Conservation (phyloP, 768 basidiomycete genomes). For the Mycena galericulata region DNA sequence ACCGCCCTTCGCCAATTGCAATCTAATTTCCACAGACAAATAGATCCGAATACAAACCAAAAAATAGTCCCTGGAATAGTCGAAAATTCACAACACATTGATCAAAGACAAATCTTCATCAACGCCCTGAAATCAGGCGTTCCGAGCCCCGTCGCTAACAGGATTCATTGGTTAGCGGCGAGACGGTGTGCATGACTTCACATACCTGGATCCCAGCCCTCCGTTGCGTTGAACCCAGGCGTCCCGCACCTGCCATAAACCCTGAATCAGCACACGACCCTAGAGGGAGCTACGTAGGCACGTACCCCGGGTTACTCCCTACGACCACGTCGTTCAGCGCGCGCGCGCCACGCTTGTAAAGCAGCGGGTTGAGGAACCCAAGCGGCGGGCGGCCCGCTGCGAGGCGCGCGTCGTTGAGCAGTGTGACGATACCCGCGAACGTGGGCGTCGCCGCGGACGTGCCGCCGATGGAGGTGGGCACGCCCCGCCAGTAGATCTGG, state of each 20-base stretch:
- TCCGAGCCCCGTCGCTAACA: slow-evolving; percentile 8
- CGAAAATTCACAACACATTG: too few relatives aligned
- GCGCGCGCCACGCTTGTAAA: slow-evolving; percentile 57
- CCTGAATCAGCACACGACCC: not conserved
- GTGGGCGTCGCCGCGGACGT: slow-evolving; percentile 76
- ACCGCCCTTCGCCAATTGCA: too few relatives aligned
- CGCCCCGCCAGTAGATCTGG: slow-evolving; percentile 59
- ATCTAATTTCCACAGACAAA: too few relatives aligned
- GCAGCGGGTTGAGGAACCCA: slow-evolving; percentile 76
- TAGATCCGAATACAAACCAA: too few relatives aligned
- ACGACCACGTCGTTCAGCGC: slow-evolving; percentile 70
- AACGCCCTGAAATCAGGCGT: slow-evolving; percentile 17
- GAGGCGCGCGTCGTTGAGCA: slow-evolving; percentile 74
- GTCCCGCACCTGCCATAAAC: slow-evolving; percentile 61
- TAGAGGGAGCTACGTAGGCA: not conserved
- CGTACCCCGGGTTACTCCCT: slow-evolving; percentile 65
- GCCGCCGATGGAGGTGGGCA: slow-evolving; percentile 58
- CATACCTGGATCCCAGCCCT: slow-evolving; percentile 72
- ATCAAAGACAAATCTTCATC: slow-evolving; percentile 17
- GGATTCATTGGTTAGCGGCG: not conserved
- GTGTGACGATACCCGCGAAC: slow-evolving; percentile 71
- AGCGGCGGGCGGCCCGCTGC: slow-evolving; percentile 54
- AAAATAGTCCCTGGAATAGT: too few relatives aligned
- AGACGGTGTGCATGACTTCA: not conserved
- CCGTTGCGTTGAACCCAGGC: slow-evolving; percentile 69